Evolutionary conservation across 1,284 basidiomycete genomes (phyloP).

Genomic region (Pyrrhoderma lamaoense): DNA sequence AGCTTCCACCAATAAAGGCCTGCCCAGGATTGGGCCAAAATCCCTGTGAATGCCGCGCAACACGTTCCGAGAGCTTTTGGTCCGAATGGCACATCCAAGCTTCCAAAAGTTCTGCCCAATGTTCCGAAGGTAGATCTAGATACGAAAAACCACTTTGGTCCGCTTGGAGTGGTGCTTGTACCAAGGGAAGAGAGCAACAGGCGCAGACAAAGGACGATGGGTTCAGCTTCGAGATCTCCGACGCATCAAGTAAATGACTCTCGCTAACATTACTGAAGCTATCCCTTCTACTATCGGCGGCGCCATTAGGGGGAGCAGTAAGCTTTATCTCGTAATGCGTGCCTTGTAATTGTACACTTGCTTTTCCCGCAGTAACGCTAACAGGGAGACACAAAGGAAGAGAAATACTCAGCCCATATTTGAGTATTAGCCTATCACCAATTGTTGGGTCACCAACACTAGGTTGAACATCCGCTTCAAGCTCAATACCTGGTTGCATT

Average conservation of each 20-base stretch:
- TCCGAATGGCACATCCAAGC: constrained; percentile 98
- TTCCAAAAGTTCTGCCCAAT: constrained; percentile 95
- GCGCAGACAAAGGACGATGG: constrained; percentile 64
- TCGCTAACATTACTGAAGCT: constrained; percentile 26
- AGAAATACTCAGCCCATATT: constrained; percentile 48
- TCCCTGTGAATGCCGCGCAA: constrained; percentile 56
- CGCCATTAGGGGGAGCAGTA: constrained; percentile 13
- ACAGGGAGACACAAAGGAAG: constrained; percentile 61
- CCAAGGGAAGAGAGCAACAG: constrained; percentile 68
- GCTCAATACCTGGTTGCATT: constrained; percentile 16
- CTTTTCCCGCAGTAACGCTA: constrained; percentile 50
- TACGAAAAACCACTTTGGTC: constrained; percentile 36
- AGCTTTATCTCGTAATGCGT: constrained; percentile 65
- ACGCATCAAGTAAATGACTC: constrained; percentile 57
- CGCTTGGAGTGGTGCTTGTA: constrained; percentile 36
- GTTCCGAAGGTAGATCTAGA: constrained; percentile 85
- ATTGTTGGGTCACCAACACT: constrained; percentile 30
- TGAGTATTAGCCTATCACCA: constrained; percentile 52
- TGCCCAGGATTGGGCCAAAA: constrained; percentile 73
- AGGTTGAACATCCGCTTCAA: constrained; percentile 24
- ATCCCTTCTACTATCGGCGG: constrained; percentile 9
- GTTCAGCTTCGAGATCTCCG: constrained; percentile 44
- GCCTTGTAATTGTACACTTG: constrained; percentile 48
- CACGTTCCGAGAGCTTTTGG: constrained; percentile 69
- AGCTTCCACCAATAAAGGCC: constrained; percentile 80